Evolutionary conservation across 208 protist genomes (phyloP), one percentile per base, ranked within the genome.

Genomic region (Leishmania tarentolae): DNA sequence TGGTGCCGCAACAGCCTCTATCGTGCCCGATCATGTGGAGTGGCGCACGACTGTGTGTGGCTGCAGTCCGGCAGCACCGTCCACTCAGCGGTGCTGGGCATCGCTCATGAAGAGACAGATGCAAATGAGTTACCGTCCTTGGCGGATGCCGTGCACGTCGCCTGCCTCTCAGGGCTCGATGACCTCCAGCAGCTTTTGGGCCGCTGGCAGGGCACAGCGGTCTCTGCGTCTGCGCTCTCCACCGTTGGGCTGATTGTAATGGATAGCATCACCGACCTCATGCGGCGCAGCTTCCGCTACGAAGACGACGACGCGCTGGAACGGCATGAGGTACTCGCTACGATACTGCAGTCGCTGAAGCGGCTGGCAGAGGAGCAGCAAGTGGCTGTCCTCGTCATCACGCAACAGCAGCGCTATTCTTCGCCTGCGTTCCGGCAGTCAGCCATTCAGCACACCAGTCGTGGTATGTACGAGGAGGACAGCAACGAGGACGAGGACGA

Each of bases 361-460:
- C 68, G 46, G 2, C 50, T 94, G 24, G 94, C 92, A 50, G 86
- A 85, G 24, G 70, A 72, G 19, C 65, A 86, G 31, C 42, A 85
- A 42, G 70, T 90, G 31, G 84, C 86, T 1, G 86, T 97, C 59
- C 70, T 97, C 42, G 24, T 95, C 47, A 71, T 94, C 65, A 90
- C 88, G 2, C 71, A 85, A 69, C 83, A 82, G 56, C 79, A 61
- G 59, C 82, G 68, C 53, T 52, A 72, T 57, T 31, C 24, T 21
- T 46, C 11, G 35, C 76, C 65, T 52, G 9, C 46, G 19, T 15
- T 53, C 35, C 35, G 31, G 24, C 46, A 2, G 40, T n/a, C 72
- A 11, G 6, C 15, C 50, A 76, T 28, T n/a, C 40, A 17, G 72
- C 31, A 44, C 72, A 61, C 50, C 46, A 44, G 31, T 35, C 31